Evolutionary conservation across 2,329 filamentous ascomycete species (phyloP).

Genomic region (Rhynchosporium graminicola): DNA sequence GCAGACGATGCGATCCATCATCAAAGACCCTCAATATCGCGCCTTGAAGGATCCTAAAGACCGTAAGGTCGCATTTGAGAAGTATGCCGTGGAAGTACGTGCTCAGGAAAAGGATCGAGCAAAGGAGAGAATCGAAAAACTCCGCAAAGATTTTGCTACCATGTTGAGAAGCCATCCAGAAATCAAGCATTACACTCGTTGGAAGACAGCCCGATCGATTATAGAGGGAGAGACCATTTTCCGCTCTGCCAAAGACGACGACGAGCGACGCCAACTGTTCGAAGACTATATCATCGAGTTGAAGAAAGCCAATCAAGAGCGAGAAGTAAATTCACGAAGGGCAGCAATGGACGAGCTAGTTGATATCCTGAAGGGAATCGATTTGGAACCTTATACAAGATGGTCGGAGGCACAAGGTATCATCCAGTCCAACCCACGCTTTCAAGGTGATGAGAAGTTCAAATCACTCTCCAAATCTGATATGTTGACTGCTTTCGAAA

Average conservation of each 20-base stretch:
- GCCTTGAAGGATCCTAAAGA: constrained; percentile 92
- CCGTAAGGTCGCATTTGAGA: constrained; percentile 87
- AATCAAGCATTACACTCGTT: constrained; percentile 94
- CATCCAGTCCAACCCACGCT: constrained; percentile 75
- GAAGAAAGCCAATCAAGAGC: constrained; percentile 76
- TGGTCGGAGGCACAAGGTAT: constrained; percentile 88
- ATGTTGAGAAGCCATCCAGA: constrained; percentile 97
- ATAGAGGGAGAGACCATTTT: constrained; percentile 96
- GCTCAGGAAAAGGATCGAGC: constrained; percentile 92
- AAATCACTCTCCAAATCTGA: constrained; percentile 83
- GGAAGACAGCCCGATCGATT: constrained; percentile 93
- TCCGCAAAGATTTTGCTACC: constrained; percentile 89
- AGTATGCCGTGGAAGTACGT: constrained; percentile 88
- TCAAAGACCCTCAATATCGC: constrained; percentile 89
- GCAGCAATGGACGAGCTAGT: constrained; percentile 83
- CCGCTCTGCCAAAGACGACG: constrained; percentile 83
- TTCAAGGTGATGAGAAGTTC: constrained; percentile 83
- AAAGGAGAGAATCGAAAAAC: constrained; percentile 87
- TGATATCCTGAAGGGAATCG: constrained; percentile 73
- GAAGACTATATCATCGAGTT: constrained; percentile 89
- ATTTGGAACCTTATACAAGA: constrained; percentile 89
- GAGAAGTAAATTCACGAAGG: constrained; percentile 71
- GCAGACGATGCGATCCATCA: constrained; percentile 79
- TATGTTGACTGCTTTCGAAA: constrained; percentile 89
- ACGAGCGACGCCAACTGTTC: constrained; percentile 85